Evolutionary conservation across 1,284 basidiomycete genomes (phyloP).

Genomic region (Microbotryomycetes sp.): DNA sequence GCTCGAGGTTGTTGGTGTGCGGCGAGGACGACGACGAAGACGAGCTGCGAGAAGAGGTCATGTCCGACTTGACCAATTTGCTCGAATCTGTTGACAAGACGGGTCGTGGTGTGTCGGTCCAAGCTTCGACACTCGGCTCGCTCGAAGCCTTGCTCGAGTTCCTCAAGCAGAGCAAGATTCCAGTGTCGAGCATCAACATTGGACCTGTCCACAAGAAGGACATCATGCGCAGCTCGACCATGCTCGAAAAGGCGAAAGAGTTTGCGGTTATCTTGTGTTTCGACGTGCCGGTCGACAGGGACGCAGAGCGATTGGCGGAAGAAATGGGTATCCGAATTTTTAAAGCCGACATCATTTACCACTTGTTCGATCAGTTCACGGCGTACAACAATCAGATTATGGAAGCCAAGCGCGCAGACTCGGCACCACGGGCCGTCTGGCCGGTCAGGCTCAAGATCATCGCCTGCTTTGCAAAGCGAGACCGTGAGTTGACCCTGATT

Average conservation of each 20-base stretch:
- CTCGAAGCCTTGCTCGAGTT: slow-evolving; percentile 96
- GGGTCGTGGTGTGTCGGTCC: slow-evolving; percentile 93
- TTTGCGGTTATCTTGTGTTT: slow-evolving; percentile 93
- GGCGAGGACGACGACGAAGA: slow-evolving; percentile 96
- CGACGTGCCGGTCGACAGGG: slow-evolving; percentile 84
- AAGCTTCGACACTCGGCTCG: slow-evolving; percentile 94
- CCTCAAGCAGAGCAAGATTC: slow-evolving; percentile 91
- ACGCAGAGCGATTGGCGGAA: slow-evolving; percentile 82
- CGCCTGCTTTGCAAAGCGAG: slow-evolving; percentile 88
- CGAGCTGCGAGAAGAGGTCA: slow-evolving; percentile 86
- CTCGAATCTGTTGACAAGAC: slow-evolving; percentile 89
- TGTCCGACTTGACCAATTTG: slow-evolving; percentile 88
- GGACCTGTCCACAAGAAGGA: slow-evolving; percentile 97
- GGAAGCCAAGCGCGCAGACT: slow-evolving; percentile 87
- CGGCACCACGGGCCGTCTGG: slow-evolving; percentile 93
- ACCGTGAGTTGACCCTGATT: slow-evolving; percentile 49
- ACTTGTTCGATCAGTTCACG: slow-evolving; percentile 94
- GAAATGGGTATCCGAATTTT: slow-evolving; percentile 91
- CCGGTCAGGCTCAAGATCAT: slow-evolving; percentile 90
- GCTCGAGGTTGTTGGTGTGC: slow-evolving; percentile 84
- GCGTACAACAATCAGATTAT: slow-evolving; percentile 90
- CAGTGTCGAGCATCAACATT: slow-evolving; percentile 88
- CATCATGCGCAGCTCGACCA: slow-evolving; percentile 83
- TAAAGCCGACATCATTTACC: slow-evolving; percentile 98
- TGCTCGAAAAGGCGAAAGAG: slow-evolving; percentile 95